Percentiles rank a stretch among this genome's conserved stretches.
These are phyloP conservation scores for Tylopilus vinaceipallidus DNA, from an alignment of 768 basidiomycete species.

Conservation along the genomic window DNA sequence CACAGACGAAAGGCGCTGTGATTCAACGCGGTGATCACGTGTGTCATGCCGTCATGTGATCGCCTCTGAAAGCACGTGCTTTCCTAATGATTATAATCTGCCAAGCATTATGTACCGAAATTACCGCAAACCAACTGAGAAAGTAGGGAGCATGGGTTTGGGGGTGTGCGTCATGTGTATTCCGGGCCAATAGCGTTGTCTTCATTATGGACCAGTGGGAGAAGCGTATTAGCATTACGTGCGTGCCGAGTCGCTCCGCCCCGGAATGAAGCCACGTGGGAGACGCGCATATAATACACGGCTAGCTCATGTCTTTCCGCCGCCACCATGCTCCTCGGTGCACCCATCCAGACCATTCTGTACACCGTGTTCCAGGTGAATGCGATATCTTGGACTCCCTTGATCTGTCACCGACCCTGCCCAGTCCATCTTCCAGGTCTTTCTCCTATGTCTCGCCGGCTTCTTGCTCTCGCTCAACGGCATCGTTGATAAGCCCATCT, in stretches of 20 bases:
- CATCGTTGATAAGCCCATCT: constrained; percentile 85
- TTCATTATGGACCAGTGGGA: too few relatives aligned
- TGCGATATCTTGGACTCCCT: background rate
- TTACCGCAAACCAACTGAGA: too few relatives aligned
- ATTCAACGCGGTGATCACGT: constrained; percentile 20
- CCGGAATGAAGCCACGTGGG: background rate
- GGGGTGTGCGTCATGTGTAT: too few relatives aligned
- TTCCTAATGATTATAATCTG: too few relatives aligned
- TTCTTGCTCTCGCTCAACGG: constrained; percentile 76
- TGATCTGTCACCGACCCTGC: background rate
- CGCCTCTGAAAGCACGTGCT: too few relatives aligned
- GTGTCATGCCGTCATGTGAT: too few relatives aligned
- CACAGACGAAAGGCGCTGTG: background rate
- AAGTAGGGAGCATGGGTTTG: too few relatives aligned
- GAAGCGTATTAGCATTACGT: too few relatives aligned
- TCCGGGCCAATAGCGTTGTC: too few relatives aligned
- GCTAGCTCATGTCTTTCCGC: background rate
- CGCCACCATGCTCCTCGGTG: constrained; percentile 1
- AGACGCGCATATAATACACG: background rate
- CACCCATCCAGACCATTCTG: constrained; percentile 17
- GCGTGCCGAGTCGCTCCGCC: background rate
- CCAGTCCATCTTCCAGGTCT: constrained; percentile 88
- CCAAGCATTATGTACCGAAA: too few relatives aligned
- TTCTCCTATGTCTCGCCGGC: constrained; percentile 80
- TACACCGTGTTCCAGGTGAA: constrained; percentile 32